These are phyloP conservation scores for Eremothecium cymbalariae DNA, from an alignment of 1,139 yeast genomes.

Conservation along the genomic window DNA sequence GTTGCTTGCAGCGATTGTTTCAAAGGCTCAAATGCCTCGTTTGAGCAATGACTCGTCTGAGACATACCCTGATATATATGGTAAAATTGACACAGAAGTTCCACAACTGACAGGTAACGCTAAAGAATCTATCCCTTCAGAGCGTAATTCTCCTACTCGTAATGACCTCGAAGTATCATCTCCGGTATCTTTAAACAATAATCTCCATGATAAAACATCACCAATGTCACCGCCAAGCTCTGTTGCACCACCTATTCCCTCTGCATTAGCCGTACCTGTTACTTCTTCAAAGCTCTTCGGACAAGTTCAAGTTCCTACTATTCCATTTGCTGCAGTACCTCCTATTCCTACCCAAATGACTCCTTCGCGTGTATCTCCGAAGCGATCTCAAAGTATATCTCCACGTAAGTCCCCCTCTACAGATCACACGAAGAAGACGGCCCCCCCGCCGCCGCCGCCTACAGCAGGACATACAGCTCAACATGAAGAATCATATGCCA, in stretches of 20 bases:
- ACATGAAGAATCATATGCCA: neutral
- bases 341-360: neutral
- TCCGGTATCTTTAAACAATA: neutral
- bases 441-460: constrained; percentile 6
- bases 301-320: neutral
- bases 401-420: constrained; percentile 1
- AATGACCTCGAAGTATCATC: constrained; percentile 1
- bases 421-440: constrained; percentile 2
- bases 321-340: neutral
- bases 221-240: neutral
- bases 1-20: neutral
- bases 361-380: neutral
- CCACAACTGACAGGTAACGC: neutral
- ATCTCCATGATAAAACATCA: neutral
- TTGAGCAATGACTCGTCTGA: constrained; percentile 1
- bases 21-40: neutral
- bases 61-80: neutral
- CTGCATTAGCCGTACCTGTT: neutral
- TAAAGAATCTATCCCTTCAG: neutral
- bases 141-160: neutral
- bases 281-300: neutral
- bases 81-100: neutral
- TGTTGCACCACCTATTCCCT: neutral
- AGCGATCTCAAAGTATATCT: neutral
- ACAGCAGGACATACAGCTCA: constrained; percentile 1